Evolutionary conservation across 371 early-diverging fungal species (phyloP), one percentile per base, ranked within the genome.

Genomic region (Catenaria anguillulae): DNA sequence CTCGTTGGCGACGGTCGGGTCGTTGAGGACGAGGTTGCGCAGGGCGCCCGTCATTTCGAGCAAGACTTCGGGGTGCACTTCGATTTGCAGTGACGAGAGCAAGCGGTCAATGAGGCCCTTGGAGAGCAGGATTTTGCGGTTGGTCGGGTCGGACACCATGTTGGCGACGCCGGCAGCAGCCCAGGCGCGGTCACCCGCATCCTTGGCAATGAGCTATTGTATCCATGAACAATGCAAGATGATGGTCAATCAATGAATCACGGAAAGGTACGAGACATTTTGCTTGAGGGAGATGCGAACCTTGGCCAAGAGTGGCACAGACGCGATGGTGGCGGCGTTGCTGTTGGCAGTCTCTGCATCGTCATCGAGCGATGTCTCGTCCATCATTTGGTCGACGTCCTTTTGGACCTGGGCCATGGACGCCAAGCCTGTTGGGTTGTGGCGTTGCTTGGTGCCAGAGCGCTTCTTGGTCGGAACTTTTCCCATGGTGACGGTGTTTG

Each of bases 131-230:
- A 84, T 65, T 52, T 84, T 81, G 23, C 90, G 83, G 12, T 78
- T 81, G 13, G 71, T 66, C 17, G 71, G 67, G 45, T 83, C 65
- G 4, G 66, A 64, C 43, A 77, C 84, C 48, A 92, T 70, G 70
- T 89, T 84, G 52, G 89, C 86, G 24, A 88, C 77, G 62, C 88
- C 84, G 4, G 92, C 84, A 8, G 88, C 88, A 1, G 93, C 89
- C 92, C 92, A 92, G 0, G 84, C 85, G 24, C 92, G 77, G 58
- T 93, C 92, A 60, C 78, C 82, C 34, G 84, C 73, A 59, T 83
- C 82, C 35, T 73, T 65, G 0, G 84, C 77, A 15, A 73, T 71
- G 10, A 89, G 67, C 85, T 87, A 65, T 17, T 26, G n/a, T n/a
- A n/a, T n/a, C 55, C 33, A 29, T 31, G 12, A 55, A 55, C 10